A percentile compares a stretch with the other conserved stretches of the same genome.
phyloP scores from a whole-genome alignment of 306 rosid genomes.

The Morella rubra region DNA sequence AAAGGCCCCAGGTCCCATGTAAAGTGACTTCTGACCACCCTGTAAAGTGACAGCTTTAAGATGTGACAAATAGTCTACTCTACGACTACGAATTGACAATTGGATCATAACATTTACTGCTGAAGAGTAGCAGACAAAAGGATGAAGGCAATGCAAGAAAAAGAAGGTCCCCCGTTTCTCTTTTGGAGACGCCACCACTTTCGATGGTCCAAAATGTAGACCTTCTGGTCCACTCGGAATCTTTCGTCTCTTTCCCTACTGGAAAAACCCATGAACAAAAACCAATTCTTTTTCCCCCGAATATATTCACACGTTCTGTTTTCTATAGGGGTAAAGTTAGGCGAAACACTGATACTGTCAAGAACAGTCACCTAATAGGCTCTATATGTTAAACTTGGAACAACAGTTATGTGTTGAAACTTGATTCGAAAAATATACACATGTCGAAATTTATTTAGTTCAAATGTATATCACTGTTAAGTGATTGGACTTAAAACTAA shows the following conservation, averaged over 20 bases:
- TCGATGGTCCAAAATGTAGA: slow-evolving; percentile 29
- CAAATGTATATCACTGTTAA: too few relatives aligned
- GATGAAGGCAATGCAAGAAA: slow-evolving; percentile 25
- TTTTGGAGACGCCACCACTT: slow-evolving; percentile 12
- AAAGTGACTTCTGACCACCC: too few relatives aligned
- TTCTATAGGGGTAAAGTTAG: too few relatives aligned
- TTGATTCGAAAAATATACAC: too few relatives aligned
- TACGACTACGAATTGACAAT: neutral
- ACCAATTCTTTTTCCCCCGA: neutral
- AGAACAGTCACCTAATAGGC: too few relatives aligned
- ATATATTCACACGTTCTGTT: neutral
- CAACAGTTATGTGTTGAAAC: too few relatives aligned
- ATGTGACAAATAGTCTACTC: slow-evolving; percentile 2
- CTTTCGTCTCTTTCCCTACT: neutral
- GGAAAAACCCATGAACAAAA: neutral
- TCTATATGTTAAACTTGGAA: too few relatives aligned
- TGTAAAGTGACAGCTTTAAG: neutral
- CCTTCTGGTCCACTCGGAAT: slow-evolving; percentile 27
- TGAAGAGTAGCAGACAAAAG: slow-evolving; percentile 7
- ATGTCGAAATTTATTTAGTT: too few relatives aligned
- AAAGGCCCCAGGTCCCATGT: too few relatives aligned
- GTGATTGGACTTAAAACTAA: too few relatives aligned
- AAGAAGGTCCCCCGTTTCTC: slow-evolving; percentile 4
- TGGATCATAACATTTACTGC: too few relatives aligned
- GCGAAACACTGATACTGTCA: too few relatives aligned